Percentiles rank a stretch among this genome's conserved stretches.
phyloP scores from a whole-genome alignment of 2,329 filamentous ascomycete genomes.

The Beauveria sp. region DNA sequence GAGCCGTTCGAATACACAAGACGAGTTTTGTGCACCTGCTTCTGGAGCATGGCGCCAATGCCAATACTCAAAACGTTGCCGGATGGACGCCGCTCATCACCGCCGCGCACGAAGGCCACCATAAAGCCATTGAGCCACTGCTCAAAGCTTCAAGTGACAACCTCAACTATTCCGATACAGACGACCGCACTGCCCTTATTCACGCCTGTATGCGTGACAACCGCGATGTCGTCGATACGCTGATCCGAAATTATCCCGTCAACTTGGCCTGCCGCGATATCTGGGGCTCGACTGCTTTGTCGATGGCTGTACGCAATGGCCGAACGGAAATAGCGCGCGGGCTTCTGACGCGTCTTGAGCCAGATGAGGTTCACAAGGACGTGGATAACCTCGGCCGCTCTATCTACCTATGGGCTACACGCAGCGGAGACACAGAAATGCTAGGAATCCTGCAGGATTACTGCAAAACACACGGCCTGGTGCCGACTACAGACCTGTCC shows the following conservation, averaged over 20 bases:
- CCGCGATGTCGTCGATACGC: neutral
- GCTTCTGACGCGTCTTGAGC: neutral
- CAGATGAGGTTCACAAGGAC: neutral
- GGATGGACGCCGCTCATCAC: neutral
- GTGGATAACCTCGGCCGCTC: neutral
- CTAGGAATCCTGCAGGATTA: neutral
- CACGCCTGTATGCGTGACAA: slow-evolving; percentile 7
- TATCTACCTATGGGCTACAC: neutral
- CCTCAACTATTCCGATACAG: neutral
- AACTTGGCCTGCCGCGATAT: neutral
- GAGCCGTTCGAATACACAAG: neutral
- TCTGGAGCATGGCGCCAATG: neutral
- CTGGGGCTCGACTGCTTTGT: slow-evolving; percentile 5
- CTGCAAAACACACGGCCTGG: neutral
- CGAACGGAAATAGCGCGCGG: neutral
- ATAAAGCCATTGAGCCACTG: neutral
- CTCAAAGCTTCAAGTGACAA: neutral
- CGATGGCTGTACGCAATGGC: slow-evolving; percentile 6
- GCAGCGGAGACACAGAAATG: neutral
- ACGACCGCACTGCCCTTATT: slow-evolving; percentile 5
- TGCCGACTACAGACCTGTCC: neutral
- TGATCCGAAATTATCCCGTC: neutral
- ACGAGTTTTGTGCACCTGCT: slow-evolving; percentile 1
- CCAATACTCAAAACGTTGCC: neutral
- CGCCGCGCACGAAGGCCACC: neutral